Evolutionary conservation across 2,329 filamentous ascomycete genomes (phyloP), one percentile per base, ranked within the genome.

Genomic region (Exophiala sp.): DNA sequence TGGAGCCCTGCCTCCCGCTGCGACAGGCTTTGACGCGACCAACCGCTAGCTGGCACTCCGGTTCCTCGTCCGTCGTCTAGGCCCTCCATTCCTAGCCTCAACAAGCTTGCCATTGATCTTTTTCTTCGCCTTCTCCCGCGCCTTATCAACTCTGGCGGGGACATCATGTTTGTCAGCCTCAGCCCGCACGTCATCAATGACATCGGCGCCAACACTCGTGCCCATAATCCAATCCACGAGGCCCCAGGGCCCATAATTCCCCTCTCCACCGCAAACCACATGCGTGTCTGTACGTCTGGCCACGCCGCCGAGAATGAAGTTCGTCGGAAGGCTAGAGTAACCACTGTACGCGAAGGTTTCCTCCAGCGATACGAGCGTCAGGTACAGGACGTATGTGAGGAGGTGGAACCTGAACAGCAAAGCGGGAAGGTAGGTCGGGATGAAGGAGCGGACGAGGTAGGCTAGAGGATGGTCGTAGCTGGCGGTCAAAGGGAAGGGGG

Each of bases 341-440:
- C 79, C 80, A 1, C 75, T 81, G 62, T 77, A 79, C 1, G 77
- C 72, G 56, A 82, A 79, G 0, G 78, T 72, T 53, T 81, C 79
- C 58, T 82, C 78, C 1, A 82, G 62, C n/a, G 77, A 80, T 49
- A 78, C 68, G 18, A 79, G 51, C 0, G 70, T 66, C 14, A 80
- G 64, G 49, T 81, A 75, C 22, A 80, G 56, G 34, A 80, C 67
- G 65, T 77, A 82, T 2, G 78, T 80, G 50, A 82, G 66, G 44
- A 82, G 73, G 63, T 82, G 80, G 66, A 80, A 79, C 49, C 79
- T 76, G 61, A 80, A 74, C 14, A 77, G 54, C 29, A 76, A 66
- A 1, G 78, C 78, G 1, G 80, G 77, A 1, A 77, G 58, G 59
- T 79, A 80, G 4, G 77, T 71, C 1, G 80, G 80, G 21, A 81